Conservation (phyloP, 1,284 basidiomycete genomes). For the Ustilago trichophora region DNA sequence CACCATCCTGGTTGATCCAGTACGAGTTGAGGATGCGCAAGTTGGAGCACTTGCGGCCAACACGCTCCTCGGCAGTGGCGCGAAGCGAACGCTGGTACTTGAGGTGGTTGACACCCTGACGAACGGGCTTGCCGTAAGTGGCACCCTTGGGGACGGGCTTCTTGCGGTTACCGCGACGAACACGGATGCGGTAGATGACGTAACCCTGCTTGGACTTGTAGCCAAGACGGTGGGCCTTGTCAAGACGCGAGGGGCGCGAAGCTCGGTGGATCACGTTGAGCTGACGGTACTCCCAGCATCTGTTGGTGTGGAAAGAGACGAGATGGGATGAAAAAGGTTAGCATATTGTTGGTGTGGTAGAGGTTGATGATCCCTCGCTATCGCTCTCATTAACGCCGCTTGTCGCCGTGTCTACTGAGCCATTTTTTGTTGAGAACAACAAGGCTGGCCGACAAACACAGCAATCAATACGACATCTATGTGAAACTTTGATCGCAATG, state of each 20-base stretch:
- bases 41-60: constrained; percentile 94
- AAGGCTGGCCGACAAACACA: too few species aligned
- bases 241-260: constrained; percentile 94
- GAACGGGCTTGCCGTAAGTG: constrained; percentile 98
- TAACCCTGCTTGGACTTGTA: constrained; percentile 99
- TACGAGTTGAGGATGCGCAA: constrained; percentile 92
- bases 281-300: constrained; percentile 92
- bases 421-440: too few species aligned
- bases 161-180: constrained; percentile 98
- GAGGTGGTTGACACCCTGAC: constrained; percentile 99
- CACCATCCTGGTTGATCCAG: constrained; percentile 99
- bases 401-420: not conserved
- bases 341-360: constrained; percentile 4
- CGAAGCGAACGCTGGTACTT: constrained; percentile 95
- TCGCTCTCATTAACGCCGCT: not conserved
- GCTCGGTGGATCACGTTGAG: constrained; percentile 98
- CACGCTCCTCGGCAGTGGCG: constrained; percentile 96
- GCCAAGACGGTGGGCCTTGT: constrained; percentile 97
- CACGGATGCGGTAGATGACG: constrained; percentile 96
- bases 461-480: too few species aligned
- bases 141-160: constrained; percentile 96
- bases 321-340: not conserved
- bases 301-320: constrained; percentile 59
- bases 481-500: too few species aligned
- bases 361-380: not conserved